Conservation (phyloP, 257 asterid genomes). For the Scutellaria galericulata region DNA sequence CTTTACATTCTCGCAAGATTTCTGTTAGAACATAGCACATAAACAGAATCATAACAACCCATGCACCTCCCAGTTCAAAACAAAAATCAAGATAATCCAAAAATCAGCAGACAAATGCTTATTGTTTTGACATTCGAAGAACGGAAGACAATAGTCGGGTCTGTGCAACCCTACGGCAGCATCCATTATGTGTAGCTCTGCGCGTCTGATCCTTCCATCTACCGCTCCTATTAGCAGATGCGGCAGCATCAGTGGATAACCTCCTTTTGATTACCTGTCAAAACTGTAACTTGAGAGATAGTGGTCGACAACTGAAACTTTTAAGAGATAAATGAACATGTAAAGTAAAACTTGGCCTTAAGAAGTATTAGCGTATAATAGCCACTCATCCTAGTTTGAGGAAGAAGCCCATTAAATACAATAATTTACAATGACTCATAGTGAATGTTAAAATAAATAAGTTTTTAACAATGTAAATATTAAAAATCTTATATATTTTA, state of each 20-base stretch:
- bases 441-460: too few relatives aligned
- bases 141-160: constrained; percentile 77
- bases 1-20: constrained; percentile 67
- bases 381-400: constrained; percentile 7
- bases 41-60: constrained; percentile 80
- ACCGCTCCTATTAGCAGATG: constrained; percentile 80
- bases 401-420: too few relatives aligned
- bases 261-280: constrained; percentile 90
- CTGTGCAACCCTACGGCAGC: constrained; percentile 94
- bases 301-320: constrained; percentile 16
- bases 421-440: too few relatives aligned
- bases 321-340: constrained; percentile 10
- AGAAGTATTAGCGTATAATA: neutral
- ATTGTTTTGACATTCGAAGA: constrained; percentile 34
- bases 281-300: constrained; percentile 33
- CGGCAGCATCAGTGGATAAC: constrained; percentile 83
- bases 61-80: constrained; percentile 67
- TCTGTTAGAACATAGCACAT: constrained; percentile 70
- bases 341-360: constrained; percentile 18
- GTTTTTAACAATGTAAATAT: too few relatives aligned
- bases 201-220: constrained; percentile 98
- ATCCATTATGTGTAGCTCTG: constrained; percentile 91
- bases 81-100: constrained; percentile 22
- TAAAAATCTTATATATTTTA: too few relatives aligned
- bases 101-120: constrained; percentile 13